These are phyloP conservation scores for Verbascum thapsus DNA, from an alignment of 257 asterid species.

Conservation along the genomic window DNA sequence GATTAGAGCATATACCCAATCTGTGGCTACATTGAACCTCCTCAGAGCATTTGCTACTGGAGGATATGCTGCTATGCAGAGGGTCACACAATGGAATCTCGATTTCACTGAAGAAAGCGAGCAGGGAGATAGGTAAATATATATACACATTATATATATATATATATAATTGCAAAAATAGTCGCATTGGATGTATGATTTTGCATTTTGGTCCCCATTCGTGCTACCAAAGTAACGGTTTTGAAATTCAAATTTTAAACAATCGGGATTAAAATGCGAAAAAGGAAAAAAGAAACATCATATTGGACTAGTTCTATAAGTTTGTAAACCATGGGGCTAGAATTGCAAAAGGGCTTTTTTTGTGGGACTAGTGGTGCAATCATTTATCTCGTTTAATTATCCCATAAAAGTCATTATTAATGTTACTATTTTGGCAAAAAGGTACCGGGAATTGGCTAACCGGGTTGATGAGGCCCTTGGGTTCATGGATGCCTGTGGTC, in stretches of 20 bases:
- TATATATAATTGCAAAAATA: no score
- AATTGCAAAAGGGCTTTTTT: no score
- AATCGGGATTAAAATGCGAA: no score
- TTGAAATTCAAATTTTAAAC: no score
- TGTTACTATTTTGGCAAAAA: constrained; percentile 22
- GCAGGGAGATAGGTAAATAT: constrained; percentile 73
- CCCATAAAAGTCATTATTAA: not conserved
- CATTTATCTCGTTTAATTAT: not conserved
- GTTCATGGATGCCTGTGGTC: constrained; percentile 68
- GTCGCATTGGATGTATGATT: no score
- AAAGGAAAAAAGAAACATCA: no score
- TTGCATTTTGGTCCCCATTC: no score
- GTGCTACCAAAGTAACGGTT: no score
- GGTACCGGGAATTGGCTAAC: constrained; percentile 66
- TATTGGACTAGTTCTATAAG: no score
- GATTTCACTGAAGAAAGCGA: constrained; percentile 66
- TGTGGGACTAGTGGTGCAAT: no score
- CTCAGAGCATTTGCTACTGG: constrained; percentile 74
- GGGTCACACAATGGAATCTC: constrained; percentile 67
- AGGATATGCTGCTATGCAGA: constrained; percentile 76
- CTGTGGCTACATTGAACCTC: constrained; percentile 63
- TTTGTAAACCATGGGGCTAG: no score
- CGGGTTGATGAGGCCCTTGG: constrained; percentile 75
- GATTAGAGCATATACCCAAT: constrained; percentile 64
- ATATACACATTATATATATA: no score